Conservation (phyloP, 306 rosid species). For the Echinosophora koreensis region DNA sequence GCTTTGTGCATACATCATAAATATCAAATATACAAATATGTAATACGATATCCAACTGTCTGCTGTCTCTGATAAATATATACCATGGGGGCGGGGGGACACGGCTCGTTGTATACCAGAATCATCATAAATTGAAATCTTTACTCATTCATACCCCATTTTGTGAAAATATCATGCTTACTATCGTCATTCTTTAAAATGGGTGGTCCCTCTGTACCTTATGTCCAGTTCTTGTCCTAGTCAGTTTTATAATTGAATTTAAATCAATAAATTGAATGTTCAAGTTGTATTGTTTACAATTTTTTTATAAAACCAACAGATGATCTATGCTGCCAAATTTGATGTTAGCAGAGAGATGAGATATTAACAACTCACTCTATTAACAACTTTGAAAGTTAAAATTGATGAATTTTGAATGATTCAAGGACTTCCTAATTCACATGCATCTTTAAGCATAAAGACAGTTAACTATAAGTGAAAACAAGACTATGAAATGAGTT, state of each 20-base stretch:
- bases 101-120: neutral
- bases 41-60: neutral
- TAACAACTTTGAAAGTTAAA: neutral
- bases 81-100: neutral
- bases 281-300: neutral
- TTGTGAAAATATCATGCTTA: neutral
- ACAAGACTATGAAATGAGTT: slow-evolving; percentile 21
- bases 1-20: neutral
- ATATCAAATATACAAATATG: neutral
- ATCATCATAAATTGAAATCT: neutral
- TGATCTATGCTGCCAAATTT: neutral
- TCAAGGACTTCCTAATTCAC: neutral
- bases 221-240: slow-evolving; percentile 11
- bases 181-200: neutral
- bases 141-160: neutral
- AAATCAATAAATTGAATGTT: neutral
- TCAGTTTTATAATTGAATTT: neutral
- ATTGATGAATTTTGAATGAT: neutral
- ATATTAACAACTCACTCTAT: neutral
- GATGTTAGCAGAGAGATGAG: neutral
- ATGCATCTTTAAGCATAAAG: neutral
- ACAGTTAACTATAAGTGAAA: neutral
- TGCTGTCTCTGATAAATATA: neutral
- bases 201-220: neutral
- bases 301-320: neutral